phyloP scores from a whole-genome alignment of 2,329 filamentous ascomycete species.

The Fusarium anthophilum region DNA sequence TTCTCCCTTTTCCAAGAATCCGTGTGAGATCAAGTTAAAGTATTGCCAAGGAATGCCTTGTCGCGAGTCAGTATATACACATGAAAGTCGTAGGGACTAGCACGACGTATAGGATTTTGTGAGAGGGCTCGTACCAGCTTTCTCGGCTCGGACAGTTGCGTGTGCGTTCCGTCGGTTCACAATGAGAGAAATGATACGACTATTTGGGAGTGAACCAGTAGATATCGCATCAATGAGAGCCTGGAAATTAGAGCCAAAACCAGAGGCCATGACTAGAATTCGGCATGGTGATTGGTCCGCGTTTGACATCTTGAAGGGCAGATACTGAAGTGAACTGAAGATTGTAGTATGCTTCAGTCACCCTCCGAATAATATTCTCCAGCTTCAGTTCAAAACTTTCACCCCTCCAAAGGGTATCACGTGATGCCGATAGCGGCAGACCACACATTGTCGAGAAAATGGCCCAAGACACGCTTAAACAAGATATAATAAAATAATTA shows the following conservation, averaged over 20 bases:
- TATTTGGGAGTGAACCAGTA: slow-evolving; percentile 51
- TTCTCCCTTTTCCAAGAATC: slow-evolving; percentile 67
- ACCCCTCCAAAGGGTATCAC: slow-evolving; percentile 20
- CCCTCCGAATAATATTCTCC: neutral
- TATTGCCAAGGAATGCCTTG: slow-evolving; percentile 73
- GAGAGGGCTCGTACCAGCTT: slow-evolving; percentile 49
- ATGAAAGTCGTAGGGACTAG: neutral
- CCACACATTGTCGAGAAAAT: slow-evolving; percentile 1
- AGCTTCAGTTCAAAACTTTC: slow-evolving; percentile 16
- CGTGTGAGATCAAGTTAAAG: slow-evolving; percentile 70
- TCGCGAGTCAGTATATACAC: neutral
- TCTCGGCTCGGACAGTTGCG: slow-evolving; percentile 54
- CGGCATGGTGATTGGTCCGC: slow-evolving; percentile 50
- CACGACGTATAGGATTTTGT: neutral
- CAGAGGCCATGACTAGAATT: slow-evolving; percentile 75
- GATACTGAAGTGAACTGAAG: neutral
- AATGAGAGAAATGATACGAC: slow-evolving; percentile 57
- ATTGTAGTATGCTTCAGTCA: neutral
- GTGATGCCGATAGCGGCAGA: slow-evolving; percentile 23
- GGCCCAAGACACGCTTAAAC: neutral
- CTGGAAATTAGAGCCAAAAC: slow-evolving; percentile 82
- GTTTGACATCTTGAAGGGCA: slow-evolving; percentile 14
- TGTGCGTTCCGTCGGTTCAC: slow-evolving; percentile 60
- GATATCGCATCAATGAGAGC: slow-evolving; percentile 68
- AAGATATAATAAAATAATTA: neutral